phyloP scores from a whole-genome alignment of 163 green algal genomes.

The Chlorella variabilis region DNA sequence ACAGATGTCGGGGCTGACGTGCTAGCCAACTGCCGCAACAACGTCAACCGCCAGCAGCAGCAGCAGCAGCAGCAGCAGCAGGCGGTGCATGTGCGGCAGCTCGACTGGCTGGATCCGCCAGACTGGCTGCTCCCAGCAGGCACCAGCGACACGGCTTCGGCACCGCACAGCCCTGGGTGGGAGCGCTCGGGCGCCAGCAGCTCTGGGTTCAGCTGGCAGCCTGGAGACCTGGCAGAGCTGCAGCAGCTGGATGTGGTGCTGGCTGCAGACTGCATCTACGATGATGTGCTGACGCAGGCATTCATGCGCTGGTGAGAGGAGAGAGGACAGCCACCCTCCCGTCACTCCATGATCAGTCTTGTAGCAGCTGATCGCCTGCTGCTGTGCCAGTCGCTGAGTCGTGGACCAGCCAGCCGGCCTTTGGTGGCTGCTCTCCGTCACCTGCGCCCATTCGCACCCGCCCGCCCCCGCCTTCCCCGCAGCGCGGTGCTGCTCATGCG shows the following conservation, averaged over 20 bases:
- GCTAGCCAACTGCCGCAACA: constrained; percentile 29
- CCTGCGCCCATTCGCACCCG: no score
- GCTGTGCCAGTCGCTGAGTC: no score
- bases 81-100: constrained; percentile 12
- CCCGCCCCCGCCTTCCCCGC: no score
- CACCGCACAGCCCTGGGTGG: background rate
- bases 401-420: no score
- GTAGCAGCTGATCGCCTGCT: no score
- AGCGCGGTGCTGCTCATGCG: constrained; percentile 22
- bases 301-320: constrained; percentile 32
- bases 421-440: no score
- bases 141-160: background rate
- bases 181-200: no score
- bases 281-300: constrained; percentile 26
- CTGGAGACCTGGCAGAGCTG: constrained; percentile 10
- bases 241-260: constrained; percentile 19
- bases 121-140: constrained; percentile 19
- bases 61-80: background rate
- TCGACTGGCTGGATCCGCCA: constrained; percentile 37
- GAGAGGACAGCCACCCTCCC: no score
- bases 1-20: background rate
- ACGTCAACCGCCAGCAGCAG: constrained; percentile 7
- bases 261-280: constrained; percentile 34
- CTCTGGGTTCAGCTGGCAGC: constrained; percentile 10
- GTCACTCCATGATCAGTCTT: no score